Evolutionary conservation across 2,329 filamentous ascomycete genomes (phyloP).

Genomic region (Leptographium wingfieldii): DNA sequence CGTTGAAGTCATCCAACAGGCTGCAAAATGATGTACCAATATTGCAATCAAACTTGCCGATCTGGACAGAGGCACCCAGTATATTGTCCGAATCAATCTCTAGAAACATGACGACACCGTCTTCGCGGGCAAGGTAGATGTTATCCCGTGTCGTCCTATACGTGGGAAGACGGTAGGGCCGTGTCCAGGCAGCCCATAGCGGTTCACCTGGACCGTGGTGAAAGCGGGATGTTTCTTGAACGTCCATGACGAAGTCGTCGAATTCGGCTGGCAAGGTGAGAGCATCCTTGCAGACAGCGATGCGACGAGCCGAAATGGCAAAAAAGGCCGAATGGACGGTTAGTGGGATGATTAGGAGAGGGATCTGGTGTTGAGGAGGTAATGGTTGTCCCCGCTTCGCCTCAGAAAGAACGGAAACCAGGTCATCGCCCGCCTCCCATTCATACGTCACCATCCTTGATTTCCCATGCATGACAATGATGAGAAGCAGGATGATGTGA

Average conservation of each 20-base stretch:
- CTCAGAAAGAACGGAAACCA: constrained; percentile 30
- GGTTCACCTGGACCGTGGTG: constrained; percentile 37
- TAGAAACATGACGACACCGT: constrained; percentile 65
- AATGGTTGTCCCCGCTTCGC: constrained; percentile 38
- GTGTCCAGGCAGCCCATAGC: constrained; percentile 75
- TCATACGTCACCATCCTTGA: constrained; percentile 46
- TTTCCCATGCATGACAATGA: constrained; percentile 34
- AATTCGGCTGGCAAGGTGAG: constrained; percentile 38
- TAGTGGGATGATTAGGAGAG: constrained; percentile 59
- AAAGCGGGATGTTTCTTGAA: constrained; percentile 28
- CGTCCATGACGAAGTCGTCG: constrained; percentile 28
- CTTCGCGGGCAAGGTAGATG: constrained; percentile 78
- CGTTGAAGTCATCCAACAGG: constrained; percentile 52
- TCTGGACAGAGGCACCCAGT: constrained; percentile 39
- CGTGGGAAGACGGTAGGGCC: constrained; percentile 53
- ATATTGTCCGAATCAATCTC: constrained; percentile 49
- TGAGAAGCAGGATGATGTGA: constrained; percentile 65
- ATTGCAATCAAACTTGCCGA: constrained; percentile 58
- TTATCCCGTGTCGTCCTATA: constrained; percentile 58
- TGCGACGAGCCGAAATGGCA: constrained; percentile 47
- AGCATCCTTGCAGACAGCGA: constrained; percentile 43
- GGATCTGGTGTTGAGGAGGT: constrained; percentile 41
- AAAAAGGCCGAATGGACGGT: constrained; percentile 60
- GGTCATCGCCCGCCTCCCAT: constrained; percentile 41
- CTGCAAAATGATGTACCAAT: constrained; percentile 75